Percentiles rank a stretch among this genome's conserved stretches.
Conservation (phyloP, 805 yeast genomes). For the Brettanomyces custersianus region DNA sequence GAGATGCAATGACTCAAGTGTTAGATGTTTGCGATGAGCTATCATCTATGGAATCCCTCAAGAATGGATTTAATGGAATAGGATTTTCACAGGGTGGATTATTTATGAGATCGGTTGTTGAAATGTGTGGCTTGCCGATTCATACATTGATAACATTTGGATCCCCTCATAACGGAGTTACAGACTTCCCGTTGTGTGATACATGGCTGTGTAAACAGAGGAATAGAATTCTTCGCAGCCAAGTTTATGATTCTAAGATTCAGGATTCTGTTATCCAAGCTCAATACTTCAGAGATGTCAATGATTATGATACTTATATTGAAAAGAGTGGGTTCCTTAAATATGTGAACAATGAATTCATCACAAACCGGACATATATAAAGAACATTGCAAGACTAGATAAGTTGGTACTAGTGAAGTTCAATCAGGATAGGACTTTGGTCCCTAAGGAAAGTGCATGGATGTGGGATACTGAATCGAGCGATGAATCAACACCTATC, state of each 20-base stretch:
- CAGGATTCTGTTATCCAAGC: slow-evolving; percentile 61
- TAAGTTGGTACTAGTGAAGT: slow-evolving; percentile 50
- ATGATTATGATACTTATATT: slow-evolving; percentile 44
- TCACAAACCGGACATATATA: slow-evolving; percentile 27
- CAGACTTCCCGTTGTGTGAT: slow-evolving; percentile 55
- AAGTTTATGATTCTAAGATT: slow-evolving; percentile 48
- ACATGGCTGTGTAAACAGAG: slow-evolving; percentile 54
- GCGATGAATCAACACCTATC: slow-evolving; percentile 31
- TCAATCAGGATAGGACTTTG: slow-evolving; percentile 54
- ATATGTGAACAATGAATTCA: slow-evolving; percentile 54
- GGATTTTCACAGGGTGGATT: slow-evolving; percentile 84
- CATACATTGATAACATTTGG: slow-evolving; percentile 63
- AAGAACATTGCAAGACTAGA: slow-evolving; percentile 36
- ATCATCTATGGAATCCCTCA: slow-evolving; percentile 33
- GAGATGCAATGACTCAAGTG: slow-evolving; percentile 49
- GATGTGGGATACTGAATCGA: slow-evolving; percentile 47
- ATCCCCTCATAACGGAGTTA: slow-evolving; percentile 71
- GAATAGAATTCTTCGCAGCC: slow-evolving; percentile 46
- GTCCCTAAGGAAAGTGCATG: slow-evolving; percentile 68
- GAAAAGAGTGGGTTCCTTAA: slow-evolving; percentile 52
- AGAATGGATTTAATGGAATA: slow-evolving; percentile 56
- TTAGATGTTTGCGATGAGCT: slow-evolving; percentile 48
- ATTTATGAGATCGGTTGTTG: slow-evolving; percentile 59
- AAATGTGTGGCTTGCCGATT: slow-evolving; percentile 44
- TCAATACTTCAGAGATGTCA: slow-evolving; percentile 60